phyloP scores from a whole-genome alignment of 306 rosid species.

The Pterocarpus santalinus region DNA sequence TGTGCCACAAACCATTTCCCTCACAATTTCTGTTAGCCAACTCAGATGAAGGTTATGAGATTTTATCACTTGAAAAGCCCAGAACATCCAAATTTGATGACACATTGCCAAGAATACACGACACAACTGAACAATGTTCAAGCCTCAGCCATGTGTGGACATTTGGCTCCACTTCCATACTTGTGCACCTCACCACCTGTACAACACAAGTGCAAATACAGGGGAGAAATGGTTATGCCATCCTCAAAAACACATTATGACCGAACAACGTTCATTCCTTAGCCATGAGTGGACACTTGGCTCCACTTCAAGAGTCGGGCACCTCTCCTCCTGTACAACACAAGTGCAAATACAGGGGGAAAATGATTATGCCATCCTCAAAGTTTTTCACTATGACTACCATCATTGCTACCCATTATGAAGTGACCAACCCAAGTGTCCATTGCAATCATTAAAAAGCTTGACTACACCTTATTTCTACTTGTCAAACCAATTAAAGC shows the following conservation, averaged over 20 bases:
- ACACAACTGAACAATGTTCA: constrained; percentile 60
- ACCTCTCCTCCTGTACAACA: constrained; percentile 99
- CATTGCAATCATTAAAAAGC: constrained; percentile 77
- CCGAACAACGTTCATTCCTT: constrained; percentile 62
- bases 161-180: constrained; percentile 85
- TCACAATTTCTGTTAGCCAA: constrained; percentile 62
- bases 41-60: constrained; percentile 55
- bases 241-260: constrained; percentile 53
- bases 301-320: constrained; percentile 79
- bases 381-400: constrained; percentile 93
- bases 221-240: constrained; percentile 99
- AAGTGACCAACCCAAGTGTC: constrained; percentile 76
- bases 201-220: constrained; percentile 99
- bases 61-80: constrained; percentile 56
- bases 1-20: constrained; percentile 62
- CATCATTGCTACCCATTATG: constrained; percentile 86
- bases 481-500: constrained; percentile 54
- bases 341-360: constrained; percentile 99
- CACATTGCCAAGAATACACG: constrained; percentile 65
- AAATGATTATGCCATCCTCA: constrained; percentile 98
- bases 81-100: constrained; percentile 62
- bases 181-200: constrained; percentile 94
- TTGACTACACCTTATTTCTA: constrained; percentile 74
- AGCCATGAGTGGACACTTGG: constrained; percentile 96
- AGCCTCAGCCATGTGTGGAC: constrained; percentile 88